phyloP scores from a whole-genome alignment of 164 flowering plant genomes.

The Stephania cephalantha region DNA sequence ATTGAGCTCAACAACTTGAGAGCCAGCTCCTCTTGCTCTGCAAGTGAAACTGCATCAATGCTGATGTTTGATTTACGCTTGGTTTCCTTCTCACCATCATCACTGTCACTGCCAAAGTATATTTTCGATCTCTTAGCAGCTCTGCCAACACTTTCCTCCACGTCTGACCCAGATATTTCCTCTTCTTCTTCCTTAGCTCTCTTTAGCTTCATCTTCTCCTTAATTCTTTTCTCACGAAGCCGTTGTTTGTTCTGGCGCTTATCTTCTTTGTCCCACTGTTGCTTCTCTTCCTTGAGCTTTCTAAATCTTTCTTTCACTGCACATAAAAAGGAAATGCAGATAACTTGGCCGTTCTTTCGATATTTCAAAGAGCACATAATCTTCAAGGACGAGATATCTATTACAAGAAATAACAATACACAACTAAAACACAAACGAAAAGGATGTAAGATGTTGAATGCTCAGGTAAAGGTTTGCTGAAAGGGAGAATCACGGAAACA shows the following conservation, averaged over 20 bases:
- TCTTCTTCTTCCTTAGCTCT: slow-evolving; percentile 34
- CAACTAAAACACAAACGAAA: too few relatives aligned
- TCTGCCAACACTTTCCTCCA: slow-evolving; percentile 23
- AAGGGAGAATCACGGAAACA: too few relatives aligned
- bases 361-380: not conserved
- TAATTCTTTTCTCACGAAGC: slow-evolving; percentile 46
- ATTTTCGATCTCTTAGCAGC: slow-evolving; percentile 45
- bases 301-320: slow-evolving; percentile 3
- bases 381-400: too few relatives aligned
- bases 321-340: not conserved
- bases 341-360: not conserved
- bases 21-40: slow-evolving; percentile 84
- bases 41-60: slow-evolving; percentile 43
- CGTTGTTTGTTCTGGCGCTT: slow-evolving; percentile 48
- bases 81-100: slow-evolving; percentile 23
- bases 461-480: too few relatives aligned
- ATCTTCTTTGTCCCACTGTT: slow-evolving; percentile 68
- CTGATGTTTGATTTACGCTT: slow-evolving; percentile 10
- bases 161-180: slow-evolving; percentile 39
- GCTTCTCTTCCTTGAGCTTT: slow-evolving; percentile 31
- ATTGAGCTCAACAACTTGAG: slow-evolving; percentile 69
- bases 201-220: slow-evolving; percentile 60
- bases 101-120: slow-evolving; percentile 48
- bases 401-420: too few relatives aligned
- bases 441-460: too few relatives aligned